Evolutionary conservation across 345 rosid genomes (phyloP), one percentile per base, ranked within the genome.

Genomic region (Salix purpurea): DNA sequence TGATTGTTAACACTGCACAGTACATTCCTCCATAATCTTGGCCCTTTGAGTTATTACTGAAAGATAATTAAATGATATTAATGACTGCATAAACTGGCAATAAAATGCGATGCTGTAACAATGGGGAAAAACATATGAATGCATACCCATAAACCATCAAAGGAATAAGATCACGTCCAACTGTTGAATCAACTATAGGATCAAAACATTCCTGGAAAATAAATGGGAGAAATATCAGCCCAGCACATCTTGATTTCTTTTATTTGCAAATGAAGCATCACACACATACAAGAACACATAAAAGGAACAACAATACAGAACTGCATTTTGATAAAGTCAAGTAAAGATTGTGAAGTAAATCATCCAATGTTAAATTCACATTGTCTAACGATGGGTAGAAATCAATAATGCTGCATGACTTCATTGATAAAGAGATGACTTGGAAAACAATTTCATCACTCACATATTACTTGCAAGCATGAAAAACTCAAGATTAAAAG

Each of bases 21-120:
- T 87, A 90, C 98, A 95, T 95, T 77, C 99, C 96, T 50, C 90
- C 87, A 76, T 86, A 91, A 79, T 93, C 99, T 75, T 89, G 97
- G 66, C 87, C 97, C 85, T 84, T 91, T 8, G 81, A 65, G 66
- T 80, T 82, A 85, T 80, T 90, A 84, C 98, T 91, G 89, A 70
- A 75, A 82, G 73, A 61, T 5, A 76, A 72, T 70, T 78, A 4
- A 50, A 60, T 23, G 24, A 39, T 37, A 32, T 48, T 68, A 56
- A 76, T 30, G 37, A 61, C 28, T 48, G 71, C 54, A 34, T 3
- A 44, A 70, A 26, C n/a, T 30, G 37, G 76, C 48, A 7, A 30
- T 48, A 52, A 14, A 23, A 60, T 2, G 13, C 6, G 3, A 24
- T 42, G 26, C 46, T n/a, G 46, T 11, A 8, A 28, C 8, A 56